Conservation (phyloP, 1,284 basidiomycete genomes). For the Ceratobasidium sp. region DNA sequence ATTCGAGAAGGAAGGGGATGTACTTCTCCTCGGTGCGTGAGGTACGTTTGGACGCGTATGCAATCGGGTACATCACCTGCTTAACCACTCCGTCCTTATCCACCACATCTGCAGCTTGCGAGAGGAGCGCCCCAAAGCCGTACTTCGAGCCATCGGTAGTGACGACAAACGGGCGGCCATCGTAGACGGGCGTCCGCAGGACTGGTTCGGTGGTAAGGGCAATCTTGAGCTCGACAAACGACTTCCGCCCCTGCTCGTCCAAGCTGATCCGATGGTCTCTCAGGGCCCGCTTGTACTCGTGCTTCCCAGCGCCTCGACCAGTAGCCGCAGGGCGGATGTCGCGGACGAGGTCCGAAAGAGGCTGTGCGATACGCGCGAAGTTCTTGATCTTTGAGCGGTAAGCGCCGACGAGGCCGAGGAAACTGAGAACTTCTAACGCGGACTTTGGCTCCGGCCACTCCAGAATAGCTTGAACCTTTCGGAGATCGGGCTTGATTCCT, state of each 20-base stretch:
- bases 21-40: slow-evolving; percentile 48
- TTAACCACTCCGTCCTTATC: neutral
- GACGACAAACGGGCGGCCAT: slow-evolving; percentile 56
- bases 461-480: slow-evolving; percentile 41
- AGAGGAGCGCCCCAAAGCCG: slow-evolving; percentile 55
- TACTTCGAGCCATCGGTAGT: slow-evolving; percentile 58
- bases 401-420: slow-evolving; percentile 39
- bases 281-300: slow-evolving; percentile 47
- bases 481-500: slow-evolving; percentile 32
- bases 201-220: slow-evolving; percentile 55
- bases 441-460: slow-evolving; percentile 45
- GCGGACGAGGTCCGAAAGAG: slow-evolving; percentile 54
- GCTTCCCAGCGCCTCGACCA: no score
- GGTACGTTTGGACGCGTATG: slow-evolving; percentile 49
- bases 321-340: slow-evolving; percentile 49
- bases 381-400: slow-evolving; percentile 44
- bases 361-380: slow-evolving; percentile 49
- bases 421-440: slow-evolving; percentile 35
- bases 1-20: slow-evolving; percentile 50
- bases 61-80: slow-evolving; percentile 46
- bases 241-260: slow-evolving; percentile 51
- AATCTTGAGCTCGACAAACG: slow-evolving; percentile 56
- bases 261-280: slow-evolving; percentile 51
- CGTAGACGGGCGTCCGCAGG: slow-evolving; percentile 54
- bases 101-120: slow-evolving; percentile 17